Conservation (phyloP, 345 rosid species). For the Populus simonii region DNA sequence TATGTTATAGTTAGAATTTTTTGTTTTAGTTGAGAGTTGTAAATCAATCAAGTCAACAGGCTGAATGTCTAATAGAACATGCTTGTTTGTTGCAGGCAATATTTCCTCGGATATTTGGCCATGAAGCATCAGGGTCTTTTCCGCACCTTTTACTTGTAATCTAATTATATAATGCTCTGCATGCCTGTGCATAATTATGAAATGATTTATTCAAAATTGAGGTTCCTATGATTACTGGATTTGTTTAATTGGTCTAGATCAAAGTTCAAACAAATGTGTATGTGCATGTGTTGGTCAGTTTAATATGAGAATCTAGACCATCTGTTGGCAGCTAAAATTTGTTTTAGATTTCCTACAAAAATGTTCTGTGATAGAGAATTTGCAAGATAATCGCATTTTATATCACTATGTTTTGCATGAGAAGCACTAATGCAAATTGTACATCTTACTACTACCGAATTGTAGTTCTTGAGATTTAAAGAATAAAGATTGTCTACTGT, state of each 20-base stretch:
- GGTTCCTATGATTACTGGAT: not conserved
- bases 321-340: not conserved
- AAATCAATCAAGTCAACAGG: not conserved
- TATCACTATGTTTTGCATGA: not conserved
- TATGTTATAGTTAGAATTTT: not conserved
- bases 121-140: slow-evolving; percentile 89
- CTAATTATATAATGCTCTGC: not conserved
- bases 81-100: slow-evolving; percentile 50
- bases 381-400: not conserved
- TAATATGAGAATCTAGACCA: not conserved
- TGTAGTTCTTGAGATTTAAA: not conserved
- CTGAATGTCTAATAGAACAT: slow-evolving; percentile 14
- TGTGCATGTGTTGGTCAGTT: no score
- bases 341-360: not conserved
- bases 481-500: not conserved
- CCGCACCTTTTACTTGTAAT: slow-evolving; percentile 7
- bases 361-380: not conserved
- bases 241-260: no score
- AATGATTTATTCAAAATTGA: not conserved
- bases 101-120: slow-evolving; percentile 91
- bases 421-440: not conserved
- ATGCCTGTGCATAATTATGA: not conserved
- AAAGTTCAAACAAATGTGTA: no score
- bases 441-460: not conserved
- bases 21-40: not conserved